Evolutionary conservation across 129 eudicot genomes (phyloP).

Genomic region (Centella asiatica): DNA sequence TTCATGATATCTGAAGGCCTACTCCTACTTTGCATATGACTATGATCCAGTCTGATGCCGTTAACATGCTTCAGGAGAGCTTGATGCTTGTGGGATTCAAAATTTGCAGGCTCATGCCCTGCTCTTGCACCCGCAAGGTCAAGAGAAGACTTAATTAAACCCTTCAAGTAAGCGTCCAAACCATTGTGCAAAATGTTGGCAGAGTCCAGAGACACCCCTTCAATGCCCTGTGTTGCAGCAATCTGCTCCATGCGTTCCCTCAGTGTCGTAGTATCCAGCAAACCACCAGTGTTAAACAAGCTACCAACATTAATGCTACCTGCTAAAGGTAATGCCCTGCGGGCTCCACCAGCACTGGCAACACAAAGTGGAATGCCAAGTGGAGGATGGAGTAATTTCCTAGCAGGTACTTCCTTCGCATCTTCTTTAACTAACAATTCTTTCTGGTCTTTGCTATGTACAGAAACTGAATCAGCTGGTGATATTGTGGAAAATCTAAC

Average conservation of each 20-base stretch:
- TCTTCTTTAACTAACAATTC: constrained; percentile 30
- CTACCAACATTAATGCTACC: constrained; percentile 33
- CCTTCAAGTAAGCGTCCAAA: constrained; percentile 74
- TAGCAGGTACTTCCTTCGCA: constrained; percentile 35
- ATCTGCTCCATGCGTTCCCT: constrained; percentile 80
- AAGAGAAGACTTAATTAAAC: constrained; percentile 63
- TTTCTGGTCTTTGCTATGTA: constrained; percentile 36
- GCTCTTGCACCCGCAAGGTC: constrained; percentile 56
- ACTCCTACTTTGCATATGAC: constrained; percentile 42
- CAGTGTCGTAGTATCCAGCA: constrained; percentile 51
- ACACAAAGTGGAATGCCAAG: constrained; percentile 74
- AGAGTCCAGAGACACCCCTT: constrained; percentile 72
- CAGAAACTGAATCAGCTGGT: constrained; percentile 30
- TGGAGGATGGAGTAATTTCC: constrained; percentile 65
- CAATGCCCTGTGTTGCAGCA: constrained; percentile 56
- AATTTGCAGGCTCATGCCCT: constrained; percentile 29
- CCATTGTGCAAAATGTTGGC: constrained; percentile 70
- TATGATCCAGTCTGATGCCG: constrained; percentile 40
- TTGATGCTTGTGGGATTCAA: constrained; percentile 30
- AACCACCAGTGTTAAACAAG: constrained; percentile 35
- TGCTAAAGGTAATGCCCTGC: constrained; percentile 31
- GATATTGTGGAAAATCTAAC: constrained; percentile 24
- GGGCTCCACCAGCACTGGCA: constrained; percentile 58
- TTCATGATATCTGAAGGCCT: constrained; percentile 35
- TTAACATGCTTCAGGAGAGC: constrained; percentile 30